Conservation (phyloP, 495 filamentous ascomycete species). For the Symbiotaphrina buchneri region DNA sequence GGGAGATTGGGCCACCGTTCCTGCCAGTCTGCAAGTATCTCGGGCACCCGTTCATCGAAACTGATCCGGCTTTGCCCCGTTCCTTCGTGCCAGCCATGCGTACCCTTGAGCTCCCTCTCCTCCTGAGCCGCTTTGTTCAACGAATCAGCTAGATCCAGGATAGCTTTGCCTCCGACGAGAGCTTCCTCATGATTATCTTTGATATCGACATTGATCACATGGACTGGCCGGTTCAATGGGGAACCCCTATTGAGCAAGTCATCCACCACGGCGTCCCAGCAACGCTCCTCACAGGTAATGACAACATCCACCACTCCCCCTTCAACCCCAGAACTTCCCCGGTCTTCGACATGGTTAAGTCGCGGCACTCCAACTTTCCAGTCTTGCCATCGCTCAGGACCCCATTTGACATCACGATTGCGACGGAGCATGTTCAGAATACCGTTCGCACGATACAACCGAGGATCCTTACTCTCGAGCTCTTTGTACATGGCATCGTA, state of each 20-base stretch:
- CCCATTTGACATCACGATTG: constrained; percentile 80
- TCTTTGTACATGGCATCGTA: constrained; percentile 86
- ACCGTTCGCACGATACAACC: constrained; percentile 79
- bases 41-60: constrained; percentile 87
- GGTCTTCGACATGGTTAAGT: constrained; percentile 35
- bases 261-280: constrained; percentile 96
- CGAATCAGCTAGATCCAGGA: constrained; percentile 72
- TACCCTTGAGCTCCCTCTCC: constrained; percentile 43
- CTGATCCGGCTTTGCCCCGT: constrained; percentile 39
- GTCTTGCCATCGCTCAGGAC: constrained; percentile 95
- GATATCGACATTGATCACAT: constrained; percentile 96
- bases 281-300: constrained; percentile 93
- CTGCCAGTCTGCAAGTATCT: constrained; percentile 90
- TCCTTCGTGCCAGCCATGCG: constrained; percentile 43
- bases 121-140: constrained; percentile 64
- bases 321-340: constrained; percentile 59
- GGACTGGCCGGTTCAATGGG: constrained; percentile 71
- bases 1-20: constrained; percentile 81
- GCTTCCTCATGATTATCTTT: constrained; percentile 98
- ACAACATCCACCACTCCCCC: constrained; percentile 85
- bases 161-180: constrained; percentile 70
- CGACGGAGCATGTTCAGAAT: constrained; percentile 87
- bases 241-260: constrained; percentile 70
- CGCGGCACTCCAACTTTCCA: constrained; percentile 79
- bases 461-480: constrained; percentile 60